phyloP scores from a whole-genome alignment of 163 green algal species.

The Volvox carteri region DNA sequence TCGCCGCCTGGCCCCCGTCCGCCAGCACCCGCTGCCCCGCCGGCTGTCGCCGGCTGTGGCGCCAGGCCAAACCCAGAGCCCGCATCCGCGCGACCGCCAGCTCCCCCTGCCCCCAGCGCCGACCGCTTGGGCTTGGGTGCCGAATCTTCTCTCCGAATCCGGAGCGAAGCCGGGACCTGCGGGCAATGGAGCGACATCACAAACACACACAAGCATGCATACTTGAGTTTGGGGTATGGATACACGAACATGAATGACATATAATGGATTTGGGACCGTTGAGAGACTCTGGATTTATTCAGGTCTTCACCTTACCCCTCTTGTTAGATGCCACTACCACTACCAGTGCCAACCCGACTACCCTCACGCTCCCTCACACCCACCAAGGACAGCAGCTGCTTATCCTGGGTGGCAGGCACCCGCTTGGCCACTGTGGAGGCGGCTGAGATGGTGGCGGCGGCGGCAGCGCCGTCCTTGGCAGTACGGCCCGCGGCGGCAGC shows the following conservation, averaged over 20 bases:
- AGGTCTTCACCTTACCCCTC: too few relatives aligned
- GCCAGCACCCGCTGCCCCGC: not conserved
- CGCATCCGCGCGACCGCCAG: conserved; percentile 6
- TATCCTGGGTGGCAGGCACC: conserved; percentile 70
- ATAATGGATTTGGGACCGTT: too few relatives aligned
- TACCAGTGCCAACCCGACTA: too few relatives aligned
- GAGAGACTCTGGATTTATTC: too few relatives aligned
- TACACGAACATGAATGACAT: too few relatives aligned
- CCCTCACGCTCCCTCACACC: not conserved
- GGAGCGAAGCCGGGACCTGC: conserved; percentile 53
- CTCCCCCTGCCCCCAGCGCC: not conserved
- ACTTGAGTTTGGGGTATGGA: too few relatives aligned
- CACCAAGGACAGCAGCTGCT: conserved; percentile 71
- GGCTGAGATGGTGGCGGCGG: conserved; percentile 71
- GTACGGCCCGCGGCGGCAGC: not conserved
- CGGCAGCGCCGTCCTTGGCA: conserved; percentile 44
- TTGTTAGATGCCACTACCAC: too few relatives aligned
- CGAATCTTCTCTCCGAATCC: conserved; percentile 46
- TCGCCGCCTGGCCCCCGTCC: not conserved
- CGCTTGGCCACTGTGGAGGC: conserved; percentile 80
- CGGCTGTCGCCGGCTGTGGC: conserved; percentile 6
- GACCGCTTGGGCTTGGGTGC: conserved; percentile 45
- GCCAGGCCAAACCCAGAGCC: conserved; percentile 50
- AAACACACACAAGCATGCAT: too few relatives aligned
- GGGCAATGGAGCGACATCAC: not conserved